Conservation (phyloP, 768 basidiomycete species). For the Termitomyces sp. region DNA sequence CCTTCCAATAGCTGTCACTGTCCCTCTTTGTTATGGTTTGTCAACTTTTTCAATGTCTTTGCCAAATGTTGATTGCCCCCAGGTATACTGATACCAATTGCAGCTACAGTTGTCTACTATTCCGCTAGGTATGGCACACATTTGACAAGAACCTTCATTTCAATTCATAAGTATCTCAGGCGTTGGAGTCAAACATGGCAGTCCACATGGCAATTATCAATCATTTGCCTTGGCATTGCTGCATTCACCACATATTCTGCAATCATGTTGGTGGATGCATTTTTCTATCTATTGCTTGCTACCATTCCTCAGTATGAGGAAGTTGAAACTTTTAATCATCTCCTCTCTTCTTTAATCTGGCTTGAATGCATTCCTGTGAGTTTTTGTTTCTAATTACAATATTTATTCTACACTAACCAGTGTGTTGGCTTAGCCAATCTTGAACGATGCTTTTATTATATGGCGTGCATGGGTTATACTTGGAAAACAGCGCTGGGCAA, state of each 20-base stretch:
- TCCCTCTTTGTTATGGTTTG: no score
- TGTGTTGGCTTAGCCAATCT: not conserved
- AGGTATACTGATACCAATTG: not conserved
- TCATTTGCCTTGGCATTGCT: not conserved
- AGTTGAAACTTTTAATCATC: no score
- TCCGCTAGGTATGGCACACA: not conserved
- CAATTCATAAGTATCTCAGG: not conserved
- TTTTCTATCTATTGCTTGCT: no score
- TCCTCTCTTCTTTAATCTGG: not conserved
- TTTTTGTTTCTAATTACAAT: not conserved
- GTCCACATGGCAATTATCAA: not conserved
- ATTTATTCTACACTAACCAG: not conserved
- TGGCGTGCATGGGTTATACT: not conserved
- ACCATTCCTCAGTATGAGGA: no score
- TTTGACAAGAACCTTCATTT: not conserved
- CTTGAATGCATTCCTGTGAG: not conserved
- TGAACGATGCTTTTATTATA: not conserved
- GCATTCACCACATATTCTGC: not conserved
- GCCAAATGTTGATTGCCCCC: not conserved
- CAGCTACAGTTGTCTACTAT: not conserved
- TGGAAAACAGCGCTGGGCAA: not conserved
- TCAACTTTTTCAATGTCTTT: not conserved
- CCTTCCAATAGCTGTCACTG: no score
- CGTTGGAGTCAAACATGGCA: not conserved
- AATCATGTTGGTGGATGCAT: no score